Evolutionary conservation across 2,329 filamentous ascomycete genomes (phyloP), one percentile per base, ranked within the genome.

Genomic region (Penicillium griseofulvum): DNA sequence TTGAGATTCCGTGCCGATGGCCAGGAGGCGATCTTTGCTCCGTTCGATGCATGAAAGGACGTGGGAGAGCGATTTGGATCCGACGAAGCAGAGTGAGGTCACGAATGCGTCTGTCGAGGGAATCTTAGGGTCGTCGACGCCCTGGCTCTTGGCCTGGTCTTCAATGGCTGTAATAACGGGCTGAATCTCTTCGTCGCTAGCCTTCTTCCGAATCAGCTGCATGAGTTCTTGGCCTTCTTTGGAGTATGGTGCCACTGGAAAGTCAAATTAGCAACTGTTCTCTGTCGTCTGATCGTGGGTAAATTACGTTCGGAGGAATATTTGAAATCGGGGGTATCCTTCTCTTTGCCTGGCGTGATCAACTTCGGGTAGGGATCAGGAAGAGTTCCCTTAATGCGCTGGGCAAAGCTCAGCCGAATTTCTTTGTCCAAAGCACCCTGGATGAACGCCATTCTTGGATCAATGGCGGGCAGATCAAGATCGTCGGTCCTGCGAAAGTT

Each of bases 271-370:
- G 54, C 64, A 49, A 68, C 50, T 12, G 50, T 29, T 22, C 26
- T 34, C 31, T 10, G n/a, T 24, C 26, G 33, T 12, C 42, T 17
- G 11, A 52, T 12, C 12, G 36, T 22, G 19, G 31, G 24, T 24
- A 11, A 54, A 80, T 84, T 80, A 90, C 89, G 79, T 53, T 90
- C 85, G 56, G 87, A 80, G 24, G 85, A 84, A 70, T 89, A 99
- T 74, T 97, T 97, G 78, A 96, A 97, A 58, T 93, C 88, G 0
- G 94, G 94, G n/a, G 89, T 90, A 69, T 99, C 94, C 69, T 94
- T 91, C 74, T 97, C 93, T 71, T 96, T 95, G 62, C 88, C 90
- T 49, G 89, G 85, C 0, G 89, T 83, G 61, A 99, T 93, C 57
- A 99, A 78, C 3, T 80, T 78, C 65, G 92, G 86, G 69, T 96